Percentiles rank a stretch among this genome's conserved stretches.
phyloP scores from a whole-genome alignment of 768 basidiomycete genomes.

The Amylocystis lapponica region DNA sequence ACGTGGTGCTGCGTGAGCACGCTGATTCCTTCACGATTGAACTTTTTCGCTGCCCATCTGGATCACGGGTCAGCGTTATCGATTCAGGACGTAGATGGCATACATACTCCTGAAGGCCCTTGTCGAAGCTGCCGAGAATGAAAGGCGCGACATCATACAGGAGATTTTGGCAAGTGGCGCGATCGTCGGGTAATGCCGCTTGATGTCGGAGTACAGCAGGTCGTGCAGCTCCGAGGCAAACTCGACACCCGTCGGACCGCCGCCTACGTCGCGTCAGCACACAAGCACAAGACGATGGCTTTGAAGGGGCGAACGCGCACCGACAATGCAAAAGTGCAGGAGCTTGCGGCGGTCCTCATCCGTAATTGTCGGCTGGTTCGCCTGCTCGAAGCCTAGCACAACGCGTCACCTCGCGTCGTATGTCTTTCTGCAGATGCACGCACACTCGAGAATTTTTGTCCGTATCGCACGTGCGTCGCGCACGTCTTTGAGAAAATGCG shows the following conservation, averaged over 20 bases:
- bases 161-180: conserved; percentile 64
- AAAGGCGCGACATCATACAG: conserved; percentile 77
- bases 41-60: conserved; percentile 65
- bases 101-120: conserved; percentile 51
- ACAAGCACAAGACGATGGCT: neutral
- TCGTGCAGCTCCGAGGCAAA: conserved; percentile 83
- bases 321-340: conserved; percentile 84
- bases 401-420: neutral
- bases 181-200: conserved; percentile 55
- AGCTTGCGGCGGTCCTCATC: conserved; percentile 70
- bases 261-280: conserved; percentile 35
- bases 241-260: conserved; percentile 76
- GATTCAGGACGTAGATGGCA: conserved; percentile 1
- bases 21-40: conserved; percentile 68
- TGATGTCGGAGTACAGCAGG: conserved; percentile 62
- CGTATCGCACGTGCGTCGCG: conserved; percentile 70
- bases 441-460: conserved; percentile 68
- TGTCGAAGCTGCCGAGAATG: conserved; percentile 74
- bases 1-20: conserved; percentile 73
- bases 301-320: conserved; percentile 30
- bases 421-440: conserved; percentile 14
- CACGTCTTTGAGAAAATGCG: conserved; percentile 78
- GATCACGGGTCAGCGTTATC: neutral
- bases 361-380: conserved; percentile 71
- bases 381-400: conserved; percentile 70